phyloP scores from a whole-genome alignment of 108 stramenopile species.

The Nitzschia palea region DNA sequence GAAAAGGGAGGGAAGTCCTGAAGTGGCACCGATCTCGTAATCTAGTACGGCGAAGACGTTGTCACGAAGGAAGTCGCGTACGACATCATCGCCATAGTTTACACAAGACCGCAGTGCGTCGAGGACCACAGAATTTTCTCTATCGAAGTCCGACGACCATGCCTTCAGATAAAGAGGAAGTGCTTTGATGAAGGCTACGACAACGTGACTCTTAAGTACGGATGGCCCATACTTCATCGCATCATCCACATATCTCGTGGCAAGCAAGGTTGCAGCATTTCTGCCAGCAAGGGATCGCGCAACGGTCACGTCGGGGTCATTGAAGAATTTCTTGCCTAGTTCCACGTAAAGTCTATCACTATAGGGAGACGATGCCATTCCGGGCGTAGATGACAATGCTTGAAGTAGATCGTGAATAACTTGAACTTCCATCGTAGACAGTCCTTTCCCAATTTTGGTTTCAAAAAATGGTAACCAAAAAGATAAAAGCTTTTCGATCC shows the following conservation, averaged over 20 bases:
- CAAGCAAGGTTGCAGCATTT: constrained; percentile 14
- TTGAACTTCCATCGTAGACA: neutral
- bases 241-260: neutral
- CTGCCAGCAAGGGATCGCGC: constrained; percentile 25
- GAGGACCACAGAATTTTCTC: constrained; percentile 16
- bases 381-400: neutral
- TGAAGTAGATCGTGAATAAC: neutral
- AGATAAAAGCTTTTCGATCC: constrained; percentile 1
- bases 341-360: neutral
- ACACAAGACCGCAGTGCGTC: constrained; percentile 11
- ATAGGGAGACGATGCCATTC: neutral
- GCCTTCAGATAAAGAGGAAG: constrained; percentile 14
- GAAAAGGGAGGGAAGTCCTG: too few species aligned
- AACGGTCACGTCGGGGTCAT: neutral
- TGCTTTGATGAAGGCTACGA: neutral
- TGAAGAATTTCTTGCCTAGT: constrained; percentile 9
- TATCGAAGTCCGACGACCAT: constrained; percentile 30
- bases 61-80: too few species aligned
- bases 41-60: too few species aligned
- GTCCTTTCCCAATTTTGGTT: neutral
- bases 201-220: neutral
- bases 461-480: neutral
- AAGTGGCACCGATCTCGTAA: too few species aligned
- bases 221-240: neutral
- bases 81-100: too few species aligned